phyloP scores from a whole-genome alignment of 441 rosid genomes.

The Euphorbia celastroides region DNA sequence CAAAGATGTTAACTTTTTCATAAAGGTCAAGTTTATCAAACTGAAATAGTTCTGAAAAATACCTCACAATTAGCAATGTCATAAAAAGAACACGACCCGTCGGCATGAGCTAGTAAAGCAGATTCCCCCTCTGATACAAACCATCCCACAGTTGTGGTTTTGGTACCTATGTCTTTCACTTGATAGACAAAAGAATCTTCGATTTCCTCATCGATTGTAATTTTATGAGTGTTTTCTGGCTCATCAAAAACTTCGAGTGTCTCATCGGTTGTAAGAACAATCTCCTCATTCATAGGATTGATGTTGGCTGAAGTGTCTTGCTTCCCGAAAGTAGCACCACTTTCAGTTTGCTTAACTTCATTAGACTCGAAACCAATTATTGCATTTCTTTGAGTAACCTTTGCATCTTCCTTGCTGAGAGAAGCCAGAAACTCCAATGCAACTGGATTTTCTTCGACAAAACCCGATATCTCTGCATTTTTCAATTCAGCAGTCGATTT shows the following conservation, averaged over 20 bases:
- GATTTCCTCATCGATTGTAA: slow-evolving; percentile 42
- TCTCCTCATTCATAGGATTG: slow-evolving; percentile 31
- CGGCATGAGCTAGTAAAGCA: slow-evolving; percentile 79
- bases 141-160: slow-evolving; percentile 86
- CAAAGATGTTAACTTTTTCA: no score
- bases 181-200: slow-evolving; percentile 49
- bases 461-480: no score
- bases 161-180: slow-evolving; percentile 62
- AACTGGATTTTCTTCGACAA: slow-evolving; percentile 49
- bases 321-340: slow-evolving; percentile 34
- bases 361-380: slow-evolving; percentile 27
- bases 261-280: slow-evolving; percentile 68
- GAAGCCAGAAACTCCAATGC: slow-evolving; percentile 57
- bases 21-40: no score
- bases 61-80: slow-evolving; percentile 92
- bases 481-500: slow-evolving; percentile 27
- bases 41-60: slow-evolving; percentile 2
- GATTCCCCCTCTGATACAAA: slow-evolving; percentile 97
- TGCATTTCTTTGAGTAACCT: slow-evolving; percentile 22
- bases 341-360: slow-evolving; percentile 60
- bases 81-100: slow-evolving; percentile 87
- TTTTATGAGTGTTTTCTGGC: slow-evolving; percentile 46
- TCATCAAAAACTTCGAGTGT: slow-evolving; percentile 76
- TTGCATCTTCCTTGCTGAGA: slow-evolving; percentile 31
- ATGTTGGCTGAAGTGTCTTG: slow-evolving; percentile 31